Base-by-base conservation (phyloP, 805 yeast species). In the Hanseniaspora occidentalis region DNA sequence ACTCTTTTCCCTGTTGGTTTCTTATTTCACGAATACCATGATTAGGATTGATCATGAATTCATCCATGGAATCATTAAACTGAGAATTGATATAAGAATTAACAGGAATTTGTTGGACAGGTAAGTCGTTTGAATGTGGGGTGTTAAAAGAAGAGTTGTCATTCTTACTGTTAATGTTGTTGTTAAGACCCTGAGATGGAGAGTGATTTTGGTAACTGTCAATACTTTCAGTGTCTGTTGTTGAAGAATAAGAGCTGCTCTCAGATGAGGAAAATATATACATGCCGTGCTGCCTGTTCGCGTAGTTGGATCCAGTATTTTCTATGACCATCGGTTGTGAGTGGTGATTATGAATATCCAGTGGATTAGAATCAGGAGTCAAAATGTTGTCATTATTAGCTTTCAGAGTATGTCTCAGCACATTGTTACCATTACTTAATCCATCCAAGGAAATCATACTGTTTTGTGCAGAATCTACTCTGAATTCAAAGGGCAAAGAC, bases 401-500 rank as follows among this genome's bases (percentile, higher is more conserved):
- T 7, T 24, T 11, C 16, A 36, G 25, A 16, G 38, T 36, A 18
- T 36, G 25, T 18, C 25, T 16, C 22, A 24, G 24, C 22, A 16
- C 18, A 17, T 6, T 31, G 9, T 37, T 24, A 14, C 8, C 10
- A 23, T 5, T 10, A 29, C 4, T 14, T 8, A 33, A 11, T 18
- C 22, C n/a, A 18, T 10, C 9, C 5, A 33, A n/a, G 11, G 36
- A 33, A 18, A 33, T 8, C 20, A 11, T 33, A 11, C 36, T 33
- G 22, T 33, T 33, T 3, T 33, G 36, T 7, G 38, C 53, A 6
- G 56, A 51, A 17, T 56, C 58, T n/a, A 52, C 43, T 6, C 50
- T 59, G 43, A 58, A 58, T 43, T 59, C 60, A 44, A 53, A 53
- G 2, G 58, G 60, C 14, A 53, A 35, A 1, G 60, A 56, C 21